Evolutionary conservation across 176 grass and related monocot species (phyloP).

Genomic region (Cocos nucifera): DNA sequence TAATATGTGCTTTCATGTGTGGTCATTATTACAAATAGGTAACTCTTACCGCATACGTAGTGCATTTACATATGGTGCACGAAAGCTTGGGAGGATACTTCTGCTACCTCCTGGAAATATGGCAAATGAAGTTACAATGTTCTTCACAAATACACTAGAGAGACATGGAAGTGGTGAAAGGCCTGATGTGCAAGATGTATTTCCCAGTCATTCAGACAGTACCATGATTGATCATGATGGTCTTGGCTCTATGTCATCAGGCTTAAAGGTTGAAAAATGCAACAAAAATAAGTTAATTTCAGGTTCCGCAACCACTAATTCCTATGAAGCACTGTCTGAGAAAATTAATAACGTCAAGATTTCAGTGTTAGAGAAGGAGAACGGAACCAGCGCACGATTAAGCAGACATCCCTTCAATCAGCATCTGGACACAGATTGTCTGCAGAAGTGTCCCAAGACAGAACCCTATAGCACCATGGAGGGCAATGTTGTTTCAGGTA

Average conservation of each 20-base stretch:
- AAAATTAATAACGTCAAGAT: conserved; percentile 43
- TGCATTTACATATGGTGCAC: neutral
- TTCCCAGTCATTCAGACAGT: conserved; percentile 1
- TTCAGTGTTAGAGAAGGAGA: conserved; percentile 25
- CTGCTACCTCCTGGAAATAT: neutral
- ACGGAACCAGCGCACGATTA: conserved; percentile 24
- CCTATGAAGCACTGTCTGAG: conserved; percentile 27
- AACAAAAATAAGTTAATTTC: conserved; percentile 11
- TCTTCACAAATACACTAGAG: neutral
- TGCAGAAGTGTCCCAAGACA: neutral
- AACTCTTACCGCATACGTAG: neutral
- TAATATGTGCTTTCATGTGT: no score
- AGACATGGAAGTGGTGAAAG: neutral
- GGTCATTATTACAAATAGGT: neutral
- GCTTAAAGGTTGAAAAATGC: conserved; percentile 26
- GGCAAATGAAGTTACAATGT: neutral
- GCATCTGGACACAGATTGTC: neutral
- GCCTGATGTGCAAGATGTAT: conserved; percentile 6
- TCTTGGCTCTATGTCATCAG: conserved; percentile 7
- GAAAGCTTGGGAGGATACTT: neutral
- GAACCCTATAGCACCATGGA: neutral
- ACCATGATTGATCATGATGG: neutral
- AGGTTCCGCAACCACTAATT: conserved; percentile 9
- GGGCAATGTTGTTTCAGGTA: conserved; percentile 22
- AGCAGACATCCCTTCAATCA: conserved; percentile 17